Evolutionary conservation across 345 rosid species (phyloP).

Genomic region (Gossypium australe): DNA sequence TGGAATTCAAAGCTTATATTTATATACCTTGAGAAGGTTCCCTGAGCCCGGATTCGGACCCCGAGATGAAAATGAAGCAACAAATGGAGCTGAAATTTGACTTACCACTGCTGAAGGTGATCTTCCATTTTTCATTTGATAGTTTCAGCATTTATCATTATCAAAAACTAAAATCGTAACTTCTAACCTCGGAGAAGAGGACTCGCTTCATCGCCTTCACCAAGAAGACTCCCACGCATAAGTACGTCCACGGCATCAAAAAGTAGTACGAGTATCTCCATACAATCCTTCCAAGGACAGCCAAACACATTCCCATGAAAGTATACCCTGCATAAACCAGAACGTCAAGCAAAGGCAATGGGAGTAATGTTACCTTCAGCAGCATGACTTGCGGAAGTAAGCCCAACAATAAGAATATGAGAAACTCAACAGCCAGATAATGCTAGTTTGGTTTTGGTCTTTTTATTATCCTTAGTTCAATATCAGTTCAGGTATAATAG

Average conservation of each 20-base stretch:
- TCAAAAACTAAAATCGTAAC: constrained; percentile 58
- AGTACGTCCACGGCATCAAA: constrained; percentile 73
- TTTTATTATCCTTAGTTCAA: not conserved
- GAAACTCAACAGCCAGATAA: not conserved
- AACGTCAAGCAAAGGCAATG: constrained; percentile 78
- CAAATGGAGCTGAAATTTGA: constrained; percentile 58
- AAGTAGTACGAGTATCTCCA: constrained; percentile 66
- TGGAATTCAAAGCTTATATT: not conserved
- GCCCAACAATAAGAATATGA: not conserved
- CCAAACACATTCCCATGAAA: constrained; percentile 65
- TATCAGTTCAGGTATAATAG: not conserved
- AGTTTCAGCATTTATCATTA: not conserved
- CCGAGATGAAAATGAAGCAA: constrained; percentile 88
- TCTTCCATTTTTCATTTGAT: constrained; percentile 23
- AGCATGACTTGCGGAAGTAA: constrained; percentile 60
- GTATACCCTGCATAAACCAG: constrained; percentile 85
- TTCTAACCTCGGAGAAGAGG: constrained; percentile 77
- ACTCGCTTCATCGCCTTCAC: constrained; percentile 98
- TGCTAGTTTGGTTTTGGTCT: not conserved
- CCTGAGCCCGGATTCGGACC: constrained; percentile 76
- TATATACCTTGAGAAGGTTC: constrained; percentile 62
- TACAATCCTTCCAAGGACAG: constrained; percentile 70
- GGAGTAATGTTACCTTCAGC: constrained; percentile 70
- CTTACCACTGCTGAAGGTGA: constrained; percentile 69
- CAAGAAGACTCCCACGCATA: constrained; percentile 81